These are phyloP conservation scores for Yueomyces sinensis DNA, from an alignment of 805 yeast species.

Conservation along the genomic window DNA sequence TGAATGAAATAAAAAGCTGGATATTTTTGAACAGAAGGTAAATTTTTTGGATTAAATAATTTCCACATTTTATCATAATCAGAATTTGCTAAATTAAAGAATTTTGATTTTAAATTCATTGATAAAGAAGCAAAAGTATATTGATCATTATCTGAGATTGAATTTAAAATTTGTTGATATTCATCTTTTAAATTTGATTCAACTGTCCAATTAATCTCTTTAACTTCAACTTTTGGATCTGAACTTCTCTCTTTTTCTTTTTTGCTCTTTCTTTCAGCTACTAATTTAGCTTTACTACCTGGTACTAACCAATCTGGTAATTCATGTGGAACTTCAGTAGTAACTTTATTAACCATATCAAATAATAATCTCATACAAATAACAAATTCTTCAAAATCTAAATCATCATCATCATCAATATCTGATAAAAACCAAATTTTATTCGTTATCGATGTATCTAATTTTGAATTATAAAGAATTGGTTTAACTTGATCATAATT, in stretches of 20 bases:
- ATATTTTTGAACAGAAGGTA: slow-evolving; percentile 84
- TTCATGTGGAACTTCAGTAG: slow-evolving; percentile 46
- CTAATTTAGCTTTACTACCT: slow-evolving; percentile 69
- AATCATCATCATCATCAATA: slow-evolving; percentile 78
- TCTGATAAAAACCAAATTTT: slow-evolving; percentile 87
- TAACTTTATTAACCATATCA: slow-evolving; percentile 71
- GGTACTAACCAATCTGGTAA: slow-evolving; percentile 93
- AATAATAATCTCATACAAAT: slow-evolving; percentile 93
- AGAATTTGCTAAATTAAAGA: slow-evolving; percentile 62
- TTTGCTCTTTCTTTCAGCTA: slow-evolving; percentile 66
- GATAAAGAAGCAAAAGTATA: slow-evolving; percentile 60
- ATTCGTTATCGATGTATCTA: slow-evolving; percentile 64
- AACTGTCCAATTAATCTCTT: slow-evolving; percentile 84
- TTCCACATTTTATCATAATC: slow-evolving; percentile 92
- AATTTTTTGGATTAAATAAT: slow-evolving; percentile 80
- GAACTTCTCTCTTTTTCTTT: slow-evolving; percentile 25
- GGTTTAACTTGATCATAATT: slow-evolving; percentile 76
- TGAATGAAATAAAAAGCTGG: slow-evolving; percentile 85
- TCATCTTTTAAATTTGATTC: slow-evolving; percentile 72
- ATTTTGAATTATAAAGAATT: slow-evolving; percentile 79
- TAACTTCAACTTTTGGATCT: slow-evolving; percentile 10
- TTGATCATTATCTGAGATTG: slow-evolving; percentile 63
- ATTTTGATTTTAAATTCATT: slow-evolving; percentile 48
- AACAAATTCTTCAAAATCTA: slow-evolving; percentile 97
- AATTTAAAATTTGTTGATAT: slow-evolving; percentile 64